Conservation (phyloP, 345 rosid species). For the Geranium rotundifolium region DNA sequence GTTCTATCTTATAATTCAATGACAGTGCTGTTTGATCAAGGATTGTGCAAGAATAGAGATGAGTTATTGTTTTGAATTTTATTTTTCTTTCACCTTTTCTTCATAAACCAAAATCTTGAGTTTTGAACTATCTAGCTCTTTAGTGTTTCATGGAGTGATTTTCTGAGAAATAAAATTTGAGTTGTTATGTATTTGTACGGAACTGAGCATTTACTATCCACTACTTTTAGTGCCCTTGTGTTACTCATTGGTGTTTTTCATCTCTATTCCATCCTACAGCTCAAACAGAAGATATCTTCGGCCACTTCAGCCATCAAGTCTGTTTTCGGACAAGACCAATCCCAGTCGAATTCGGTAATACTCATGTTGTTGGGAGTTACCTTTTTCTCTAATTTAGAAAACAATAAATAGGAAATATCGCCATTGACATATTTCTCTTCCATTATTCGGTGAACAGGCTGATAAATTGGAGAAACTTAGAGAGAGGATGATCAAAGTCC, state of each 20-base stretch:
- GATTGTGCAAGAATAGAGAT: no score
- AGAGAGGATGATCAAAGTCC: slow-evolving; percentile 95
- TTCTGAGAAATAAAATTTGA: no score
- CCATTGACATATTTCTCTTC: neutral
- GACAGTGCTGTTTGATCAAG: no score
- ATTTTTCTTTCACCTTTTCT: no score
- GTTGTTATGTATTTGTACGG: no score
- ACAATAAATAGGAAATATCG: no score
- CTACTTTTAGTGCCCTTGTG: neutral
- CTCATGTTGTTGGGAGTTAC: slow-evolving; percentile 7
- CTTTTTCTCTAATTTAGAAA: neutral
- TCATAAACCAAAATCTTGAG: neutral
- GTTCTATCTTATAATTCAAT: no score
- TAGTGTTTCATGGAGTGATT: no score
- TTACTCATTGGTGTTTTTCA: neutral
- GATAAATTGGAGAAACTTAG: slow-evolving; percentile 77
- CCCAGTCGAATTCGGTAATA: slow-evolving; percentile 30
- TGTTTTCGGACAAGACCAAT: slow-evolving; percentile 75
- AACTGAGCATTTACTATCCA: neutral
- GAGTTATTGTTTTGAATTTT: no score
- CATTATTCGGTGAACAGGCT: slow-evolving; percentile 28
- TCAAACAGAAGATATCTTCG: slow-evolving; percentile 74
- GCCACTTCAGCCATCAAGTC: slow-evolving; percentile 96
- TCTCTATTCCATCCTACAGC: slow-evolving; percentile 36
- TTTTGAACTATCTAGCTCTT: no score